Base-by-base conservation (phyloP, 306 rosid species). In the Sicyos edulis region DNA sequence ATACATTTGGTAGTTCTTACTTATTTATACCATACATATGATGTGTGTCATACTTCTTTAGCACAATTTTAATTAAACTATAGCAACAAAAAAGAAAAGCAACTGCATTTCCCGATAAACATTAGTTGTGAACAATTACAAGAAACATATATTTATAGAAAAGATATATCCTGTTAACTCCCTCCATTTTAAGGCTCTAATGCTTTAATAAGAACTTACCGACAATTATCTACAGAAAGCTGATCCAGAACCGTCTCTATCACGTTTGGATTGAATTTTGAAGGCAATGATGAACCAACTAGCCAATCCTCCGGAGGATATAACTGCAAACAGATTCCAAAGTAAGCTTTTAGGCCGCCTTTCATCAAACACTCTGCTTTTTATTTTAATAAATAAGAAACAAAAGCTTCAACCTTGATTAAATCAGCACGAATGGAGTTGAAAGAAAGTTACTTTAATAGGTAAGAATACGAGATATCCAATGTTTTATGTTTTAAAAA, bases 271-370 rank as follows among this genome's bases (percentile, higher is more conserved):
- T 79, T 82, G 80, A 86, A 93, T 44, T 85, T 85, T 51, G 81
- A 81, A 72, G 97, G 97, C 82, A 93, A 76, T 47, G 95, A 86
- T 61, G 96, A 90, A 42, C 89, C 88, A 59, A 83, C 85, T 74
- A 93, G 83, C 99, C 97, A 93, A 76, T 93, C 96, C 83, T 83
- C 83, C n/a, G 88, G 87, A 83, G 98, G 90, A 85, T 90, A 90
- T 65, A 82, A 69, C 99, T 93, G 89, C 17, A 73, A 78, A 76
- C 70, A 65, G 51, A 44, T 65, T 65, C 71, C 54, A 45, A 65
- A 45, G 32, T 21, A 44, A 20, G 54, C 71, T 44, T 64, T 34
- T 65, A 65, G 17, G 44, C 54, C 45, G 17, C 10, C 51, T 44
- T 34, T 44, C 54, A 44, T 19, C 19, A 6, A 44, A 44, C 17